A percentile compares a stretch with the other conserved stretches of the same genome.
phyloP scores from a whole-genome alignment of 495 filamentous ascomycete genomes.

The Oleoguttula mirabilis region DNA sequence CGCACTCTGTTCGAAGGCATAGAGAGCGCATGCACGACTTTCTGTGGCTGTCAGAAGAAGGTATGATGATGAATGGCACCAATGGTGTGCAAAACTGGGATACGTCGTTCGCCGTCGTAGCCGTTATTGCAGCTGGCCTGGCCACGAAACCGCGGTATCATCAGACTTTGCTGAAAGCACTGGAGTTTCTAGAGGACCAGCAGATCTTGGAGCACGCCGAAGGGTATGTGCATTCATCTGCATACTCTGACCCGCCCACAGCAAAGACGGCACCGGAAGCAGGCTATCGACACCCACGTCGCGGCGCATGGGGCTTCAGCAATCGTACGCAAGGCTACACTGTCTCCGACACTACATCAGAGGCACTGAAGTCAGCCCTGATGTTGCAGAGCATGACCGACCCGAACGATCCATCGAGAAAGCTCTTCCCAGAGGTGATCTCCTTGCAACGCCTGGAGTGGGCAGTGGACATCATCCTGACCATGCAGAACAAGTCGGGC shows the following conservation, averaged over 20 bases:
- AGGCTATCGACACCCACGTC: conserved; percentile 84
- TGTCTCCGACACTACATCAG: conserved; percentile 86
- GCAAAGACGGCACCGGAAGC: conserved; percentile 31
- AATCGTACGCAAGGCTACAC: conserved; percentile 87
- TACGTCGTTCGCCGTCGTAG: conserved; percentile 78
- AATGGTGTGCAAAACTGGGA: conserved; percentile 97
- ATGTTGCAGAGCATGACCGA: conserved; percentile 68
- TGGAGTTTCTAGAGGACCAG: conserved; percentile 80
- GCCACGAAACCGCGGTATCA: conserved; percentile 64
- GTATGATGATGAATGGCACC: conserved; percentile 89
- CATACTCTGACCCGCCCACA: conserved; percentile 38
- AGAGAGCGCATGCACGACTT: conserved; percentile 71
- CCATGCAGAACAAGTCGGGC: conserved; percentile 82
- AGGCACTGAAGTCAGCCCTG: conserved; percentile 77
- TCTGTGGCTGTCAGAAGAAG: conserved; percentile 84
- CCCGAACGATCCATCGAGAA: conserved; percentile 3
- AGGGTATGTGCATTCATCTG: conserved; percentile 58
- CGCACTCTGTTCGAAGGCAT: conserved; percentile 64
- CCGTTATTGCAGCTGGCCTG: conserved; percentile 64
- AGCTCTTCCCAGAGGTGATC: conserved; percentile 55
- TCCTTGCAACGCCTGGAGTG: conserved; percentile 66
- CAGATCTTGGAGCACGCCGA: conserved; percentile 44
- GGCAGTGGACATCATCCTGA: conserved; percentile 77
- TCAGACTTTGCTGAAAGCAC: conserved; percentile 71
- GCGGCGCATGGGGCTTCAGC: conserved; percentile 92